Base-by-base conservation (phyloP, 164 flowering plant genomes). In the Nymphaea thermarum region DNA sequence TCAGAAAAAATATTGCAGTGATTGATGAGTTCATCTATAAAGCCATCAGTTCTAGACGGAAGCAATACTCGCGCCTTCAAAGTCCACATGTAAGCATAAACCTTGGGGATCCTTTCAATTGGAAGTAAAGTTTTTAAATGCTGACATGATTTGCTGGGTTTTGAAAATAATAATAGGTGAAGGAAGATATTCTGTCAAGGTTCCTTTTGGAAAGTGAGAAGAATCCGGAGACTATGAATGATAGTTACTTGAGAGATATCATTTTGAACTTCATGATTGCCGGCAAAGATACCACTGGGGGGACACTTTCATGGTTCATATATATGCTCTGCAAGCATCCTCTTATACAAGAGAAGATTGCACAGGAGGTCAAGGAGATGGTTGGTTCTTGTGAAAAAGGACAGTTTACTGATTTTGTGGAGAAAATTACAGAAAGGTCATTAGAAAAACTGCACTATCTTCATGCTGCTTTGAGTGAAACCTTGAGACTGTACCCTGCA, bases 401-500 rank as follows among this genome's bases (percentile, higher is more conserved):
- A 74, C 12, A 18, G 3, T 59, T 8, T 41, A 43, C 65, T 3
- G 1, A 7, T 1, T 72, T 84, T 64, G 85, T 82, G 0, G 75
- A 70, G 0, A 71, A 68, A 44, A 6, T 86, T 55, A 79, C 69
- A 44, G 98, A 89, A 43, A 85, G 80, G 53, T 77, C 82, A 18
- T 70, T 89, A 2, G 93, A 85, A 42, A 83, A 80, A 68, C 84
- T 91, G 97, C 89, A 91, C 4, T 87, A 87, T 75, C 91, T 93
- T 67, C 93, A 86, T 73, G 96, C 98, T 43, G 78, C 94, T 5
- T 70, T 91, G 51, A 78, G 91, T 3, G 98, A 93, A 74, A 91
- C 96, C 57, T 83, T 93, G 57, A 85, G 96, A 64, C 84, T 93
- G 55, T 87, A 86, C 68, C 98, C 98, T 70, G 82, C 97, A 36